Conservation (phyloP, 1,139 yeast species). For the Suhomyces taliae region DNA sequence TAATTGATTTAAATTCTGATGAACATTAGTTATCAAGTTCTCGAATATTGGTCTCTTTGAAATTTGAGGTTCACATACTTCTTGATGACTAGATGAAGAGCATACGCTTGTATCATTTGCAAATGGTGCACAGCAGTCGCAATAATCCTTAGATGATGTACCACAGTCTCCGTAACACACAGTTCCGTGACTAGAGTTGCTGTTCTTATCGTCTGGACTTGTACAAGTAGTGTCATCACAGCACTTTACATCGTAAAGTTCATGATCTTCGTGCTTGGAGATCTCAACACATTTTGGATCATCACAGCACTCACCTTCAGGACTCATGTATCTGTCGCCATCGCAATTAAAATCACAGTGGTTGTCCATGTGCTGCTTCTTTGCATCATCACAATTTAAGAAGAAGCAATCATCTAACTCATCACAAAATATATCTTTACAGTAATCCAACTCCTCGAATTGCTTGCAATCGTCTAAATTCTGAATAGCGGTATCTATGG, state of each 20-base stretch:
- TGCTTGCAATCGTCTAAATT: slow-evolving; percentile 24
- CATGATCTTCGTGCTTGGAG: slow-evolving; percentile 7
- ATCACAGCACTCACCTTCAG: slow-evolving; percentile 16
- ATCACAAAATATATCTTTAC: slow-evolving; percentile 46
- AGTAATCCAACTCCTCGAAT: slow-evolving; percentile 34
- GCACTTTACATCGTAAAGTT: slow-evolving; percentile 2
- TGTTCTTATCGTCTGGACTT: neutral
- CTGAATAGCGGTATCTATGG: neutral
- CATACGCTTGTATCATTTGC: neutral
- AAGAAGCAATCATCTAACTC: slow-evolving; percentile 49
- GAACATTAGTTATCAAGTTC: slow-evolving; percentile 36
- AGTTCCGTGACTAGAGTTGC: neutral
- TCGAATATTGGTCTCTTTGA: slow-evolving; percentile 33
- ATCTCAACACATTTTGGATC: slow-evolving; percentile 19
- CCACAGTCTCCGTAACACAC: neutral
- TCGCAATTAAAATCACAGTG: slow-evolving; percentile 5
- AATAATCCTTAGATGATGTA: neutral
- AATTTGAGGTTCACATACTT: slow-evolving; percentile 30
- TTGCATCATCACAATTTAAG: slow-evolving; percentile 31
- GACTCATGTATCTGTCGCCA: neutral
- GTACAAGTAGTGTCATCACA: slow-evolving; percentile 6
- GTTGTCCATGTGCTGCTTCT: neutral
- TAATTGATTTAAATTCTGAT: slow-evolving; percentile 20
- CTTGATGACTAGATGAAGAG: slow-evolving; percentile 8
- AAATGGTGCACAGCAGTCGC: slow-evolving; percentile 2